Evolutionary conservation across 2,329 filamentous ascomycete species (phyloP), one percentile per base, ranked within the genome.

Genomic region (Venturiaceae sp.): DNA sequence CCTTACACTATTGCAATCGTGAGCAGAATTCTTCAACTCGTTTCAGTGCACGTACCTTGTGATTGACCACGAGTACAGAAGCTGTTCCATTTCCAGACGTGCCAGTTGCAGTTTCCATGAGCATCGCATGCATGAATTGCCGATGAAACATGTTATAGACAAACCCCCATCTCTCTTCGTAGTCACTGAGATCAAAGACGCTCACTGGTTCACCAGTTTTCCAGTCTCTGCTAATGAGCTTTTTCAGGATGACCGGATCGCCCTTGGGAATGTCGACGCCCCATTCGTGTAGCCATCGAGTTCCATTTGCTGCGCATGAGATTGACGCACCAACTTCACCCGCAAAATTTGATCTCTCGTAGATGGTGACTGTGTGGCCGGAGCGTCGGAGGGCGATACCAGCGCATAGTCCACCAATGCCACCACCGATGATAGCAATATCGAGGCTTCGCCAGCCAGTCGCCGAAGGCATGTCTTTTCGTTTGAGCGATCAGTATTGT

Each of bases 281-380:
- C 85, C 85, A 88, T 67, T 86, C 83, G 61, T 86, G 80, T 7
- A 88, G 72, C 84, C 84, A 88, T 53, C 68, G 66, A 1, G 80
- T 62, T 0, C 77, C 76, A 63, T 87, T 87, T 0, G 84, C 82
- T 0, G 80, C 78, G 5, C 86, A 66, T 63, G 86, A 82, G n/a
- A 86, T 76, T 0, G 83, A 83, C 3, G 83, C 83, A 0, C 83
- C 83, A 1, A 75, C 69, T 67, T 85, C 83, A 55, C 72, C 77
- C 16, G 78, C 77, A 33, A 84, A 77, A 1, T 72, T 71, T 0
- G 82, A 83, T 64, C 82, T 77, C 62, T 85, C 82, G 53, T 75
- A 80, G 21, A 67, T 58, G 9, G 62, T 58, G 52, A 66, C 63
- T 9, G 58, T n/a, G 50, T 67, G 65, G 33, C 65, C 64, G 8